These are phyloP conservation scores for Ascosphaera acerosa DNA, from an alignment of 2,329 filamentous ascomycete genomes.

Conservation along the genomic window DNA sequence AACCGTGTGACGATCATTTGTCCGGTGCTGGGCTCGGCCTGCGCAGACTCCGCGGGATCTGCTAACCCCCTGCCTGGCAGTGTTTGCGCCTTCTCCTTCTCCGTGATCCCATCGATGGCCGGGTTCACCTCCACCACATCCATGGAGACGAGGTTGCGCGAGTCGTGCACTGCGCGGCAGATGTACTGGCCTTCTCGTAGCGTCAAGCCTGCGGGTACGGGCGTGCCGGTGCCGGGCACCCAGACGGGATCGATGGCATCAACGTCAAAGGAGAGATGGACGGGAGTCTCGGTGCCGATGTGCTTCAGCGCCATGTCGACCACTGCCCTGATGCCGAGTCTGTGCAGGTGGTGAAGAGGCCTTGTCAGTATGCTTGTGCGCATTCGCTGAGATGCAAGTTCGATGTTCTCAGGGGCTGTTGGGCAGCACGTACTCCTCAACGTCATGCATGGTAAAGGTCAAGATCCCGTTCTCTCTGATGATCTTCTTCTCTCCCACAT, in stretches of 20 bases:
- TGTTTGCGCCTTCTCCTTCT: too few species aligned
- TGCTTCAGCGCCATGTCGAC: conserved; percentile 97
- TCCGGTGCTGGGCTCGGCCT: too few species aligned
- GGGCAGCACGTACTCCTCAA: conserved; percentile 42
- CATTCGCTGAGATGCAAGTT: too few species aligned
- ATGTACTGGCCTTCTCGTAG: conserved; percentile 93
- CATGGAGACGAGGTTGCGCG: conserved; percentile 51
- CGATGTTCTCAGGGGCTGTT: too few species aligned
- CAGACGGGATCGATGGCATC: conserved; percentile 90
- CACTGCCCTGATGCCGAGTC: conserved; percentile 78
- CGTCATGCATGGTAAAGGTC: conserved; percentile 96
- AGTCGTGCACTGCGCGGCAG: conserved; percentile 63
- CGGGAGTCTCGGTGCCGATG: conserved; percentile 82
- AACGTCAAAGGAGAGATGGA: conserved; percentile 92
- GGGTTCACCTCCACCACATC: conserved; percentile 70
- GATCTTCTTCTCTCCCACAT: conserved; percentile 80
- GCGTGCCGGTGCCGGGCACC: conserved; percentile 87
- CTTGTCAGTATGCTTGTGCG: too few species aligned
- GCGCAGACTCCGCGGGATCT: too few species aligned
- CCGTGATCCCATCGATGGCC: conserved; percentile 40
- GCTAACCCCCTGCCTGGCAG: too few species aligned
- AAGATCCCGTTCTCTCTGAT: conserved; percentile 72
- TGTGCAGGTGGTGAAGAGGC: too few species aligned
- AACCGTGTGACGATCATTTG: too few species aligned
- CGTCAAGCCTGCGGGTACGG: conserved; percentile 78